These are phyloP conservation scores for Cercis canadensis DNA, from an alignment of 306 rosid genomes.

Conservation along the genomic window DNA sequence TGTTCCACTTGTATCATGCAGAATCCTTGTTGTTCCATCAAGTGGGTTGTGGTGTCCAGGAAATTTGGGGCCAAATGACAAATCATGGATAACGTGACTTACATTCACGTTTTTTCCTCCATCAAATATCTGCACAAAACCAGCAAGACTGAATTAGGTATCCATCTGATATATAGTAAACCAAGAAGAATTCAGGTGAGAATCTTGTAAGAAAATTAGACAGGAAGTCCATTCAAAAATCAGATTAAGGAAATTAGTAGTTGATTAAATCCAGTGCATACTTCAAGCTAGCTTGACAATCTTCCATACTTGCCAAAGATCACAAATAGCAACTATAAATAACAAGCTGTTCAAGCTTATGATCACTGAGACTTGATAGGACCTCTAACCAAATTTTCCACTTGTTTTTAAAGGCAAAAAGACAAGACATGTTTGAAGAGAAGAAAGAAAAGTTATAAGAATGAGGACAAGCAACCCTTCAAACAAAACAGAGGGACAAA, in stretches of 20 bases:
- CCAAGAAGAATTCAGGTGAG: background rate
- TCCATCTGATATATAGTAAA: conserved; percentile 10
- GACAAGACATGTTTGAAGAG: too few relatives aligned
- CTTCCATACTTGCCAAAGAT: background rate
- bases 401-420: too few relatives aligned
- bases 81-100: conserved; percentile 87
- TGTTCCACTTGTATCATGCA: conserved; percentile 86
- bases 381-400: too few relatives aligned
- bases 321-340: background rate
- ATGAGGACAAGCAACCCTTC: too few relatives aligned
- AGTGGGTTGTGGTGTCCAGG: conserved; percentile 99
- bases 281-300: background rate
- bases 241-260: background rate
- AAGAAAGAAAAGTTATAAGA: too few relatives aligned
- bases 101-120: conserved; percentile 87
- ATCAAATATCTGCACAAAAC: conserved; percentile 77
- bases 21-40: conserved; percentile 74
- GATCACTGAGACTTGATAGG: too few relatives aligned
- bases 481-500: too few relatives aligned
- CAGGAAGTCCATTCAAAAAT: background rate
- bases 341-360: too few relatives aligned
- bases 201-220: conserved; percentile 12
- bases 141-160: conserved; percentile 31
- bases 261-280: background rate
- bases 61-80: conserved; percentile 98